Percentiles rank a stretch among this genome's conserved stretches.
phyloP scores from a whole-genome alignment of 176 grass and related monocot species.

The Oryza glaberrima region DNA sequence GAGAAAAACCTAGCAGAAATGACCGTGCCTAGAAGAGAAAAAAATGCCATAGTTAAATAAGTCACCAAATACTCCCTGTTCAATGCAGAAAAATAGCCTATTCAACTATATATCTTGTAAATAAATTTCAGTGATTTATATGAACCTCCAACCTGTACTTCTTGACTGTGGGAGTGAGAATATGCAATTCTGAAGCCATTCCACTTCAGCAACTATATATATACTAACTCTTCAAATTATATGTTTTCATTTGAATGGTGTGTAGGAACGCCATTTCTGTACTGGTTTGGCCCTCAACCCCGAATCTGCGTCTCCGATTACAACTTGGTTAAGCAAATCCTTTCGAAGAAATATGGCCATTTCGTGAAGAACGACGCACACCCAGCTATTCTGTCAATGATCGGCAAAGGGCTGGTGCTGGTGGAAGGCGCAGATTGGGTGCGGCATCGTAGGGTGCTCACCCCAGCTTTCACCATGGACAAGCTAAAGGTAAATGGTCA shows the following conservation, averaged over 20 bases:
- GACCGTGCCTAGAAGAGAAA: not conserved
- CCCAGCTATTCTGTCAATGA: slow-evolving; percentile 38
- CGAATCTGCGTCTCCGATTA: slow-evolving; percentile 41
- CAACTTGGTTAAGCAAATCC: slow-evolving; percentile 55
- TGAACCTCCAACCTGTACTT: not conserved
- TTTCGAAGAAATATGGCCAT: slow-evolving; percentile 49
- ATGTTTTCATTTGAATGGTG: not conserved
- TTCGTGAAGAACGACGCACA: slow-evolving; percentile 35
- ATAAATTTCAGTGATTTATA: not conserved
- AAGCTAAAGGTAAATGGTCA: slow-evolving; percentile 55
- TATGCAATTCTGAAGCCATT: not conserved
- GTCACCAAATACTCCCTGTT: not conserved
- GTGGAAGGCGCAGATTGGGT: slow-evolving; percentile 54
- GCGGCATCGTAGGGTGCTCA: slow-evolving; percentile 48
- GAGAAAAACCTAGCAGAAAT: not conserved
- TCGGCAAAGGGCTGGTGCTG: slow-evolving; percentile 58
- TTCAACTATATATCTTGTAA: not conserved
- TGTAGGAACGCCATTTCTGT: slow-evolving; percentile 53
- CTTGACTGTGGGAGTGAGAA: too few species aligned
- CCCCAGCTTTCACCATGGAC: slow-evolving; percentile 62
- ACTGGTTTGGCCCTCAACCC: slow-evolving; percentile 47
- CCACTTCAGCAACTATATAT: not conserved
- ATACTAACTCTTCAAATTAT: too few species aligned
- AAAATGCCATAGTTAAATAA: not conserved
- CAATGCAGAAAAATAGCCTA: not conserved